Evolutionary conservation across 108 stramenopile species (phyloP).

Genomic region (Nannochloropsis gaditana): DNA sequence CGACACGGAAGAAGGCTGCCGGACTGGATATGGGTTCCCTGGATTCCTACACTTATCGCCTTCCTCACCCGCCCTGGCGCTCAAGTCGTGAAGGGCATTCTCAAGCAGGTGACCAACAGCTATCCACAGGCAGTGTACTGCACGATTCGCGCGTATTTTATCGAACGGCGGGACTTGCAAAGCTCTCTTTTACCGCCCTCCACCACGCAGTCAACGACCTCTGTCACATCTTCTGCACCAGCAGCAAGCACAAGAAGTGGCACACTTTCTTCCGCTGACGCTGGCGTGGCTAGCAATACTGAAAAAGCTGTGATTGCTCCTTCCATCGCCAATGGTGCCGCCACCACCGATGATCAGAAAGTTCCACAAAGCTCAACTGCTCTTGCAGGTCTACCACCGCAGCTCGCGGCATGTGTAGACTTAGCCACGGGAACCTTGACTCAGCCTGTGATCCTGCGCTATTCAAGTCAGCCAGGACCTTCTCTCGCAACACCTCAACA

Average conservation of each 20-base stretch:
- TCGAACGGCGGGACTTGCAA: constrained; percentile 45
- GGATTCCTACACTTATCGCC: constrained; percentile 76
- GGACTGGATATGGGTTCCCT: constrained; percentile 87
- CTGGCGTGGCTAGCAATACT: neutral
- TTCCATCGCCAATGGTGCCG: constrained; percentile 1
- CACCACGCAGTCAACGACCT: neutral
- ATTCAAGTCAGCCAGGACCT: neutral
- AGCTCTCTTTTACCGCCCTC: neutral
- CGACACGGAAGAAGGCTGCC: constrained; percentile 59
- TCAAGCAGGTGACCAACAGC: constrained; percentile 28
- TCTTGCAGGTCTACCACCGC: neutral
- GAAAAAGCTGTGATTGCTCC: neutral
- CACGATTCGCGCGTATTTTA: constrained; percentile 44
- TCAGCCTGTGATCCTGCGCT: neutral
- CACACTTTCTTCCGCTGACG: neutral
- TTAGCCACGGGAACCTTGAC: constrained; percentile 15
- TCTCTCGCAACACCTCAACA: neutral
- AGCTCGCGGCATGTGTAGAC: constrained; percentile 3
- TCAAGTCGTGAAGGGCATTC: constrained; percentile 24
- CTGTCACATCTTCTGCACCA: neutral
- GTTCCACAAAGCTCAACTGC: neutral
- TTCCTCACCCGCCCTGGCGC: constrained; percentile 38
- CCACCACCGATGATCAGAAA: neutral
- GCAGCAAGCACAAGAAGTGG: neutral
- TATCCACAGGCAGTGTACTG: constrained; percentile 49